Evolutionary conservation across 1,284 basidiomycete genomes (phyloP).

Genomic region (Lignosus rhinocerotis): DNA sequence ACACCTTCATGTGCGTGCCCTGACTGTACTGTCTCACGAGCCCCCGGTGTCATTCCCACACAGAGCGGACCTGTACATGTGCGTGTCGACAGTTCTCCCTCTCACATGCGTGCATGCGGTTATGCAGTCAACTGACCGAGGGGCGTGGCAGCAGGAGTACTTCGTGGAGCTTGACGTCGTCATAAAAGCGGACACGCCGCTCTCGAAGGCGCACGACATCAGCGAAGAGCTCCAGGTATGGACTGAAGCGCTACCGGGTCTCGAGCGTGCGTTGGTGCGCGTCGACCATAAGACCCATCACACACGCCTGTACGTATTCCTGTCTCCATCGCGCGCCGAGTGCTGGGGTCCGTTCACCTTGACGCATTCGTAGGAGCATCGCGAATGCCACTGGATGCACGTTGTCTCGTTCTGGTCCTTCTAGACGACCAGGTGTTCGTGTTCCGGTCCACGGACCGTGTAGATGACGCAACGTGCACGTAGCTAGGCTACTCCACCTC

Average conservation of each 20-base stretch:
- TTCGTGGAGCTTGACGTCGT: conserved; percentile 96
- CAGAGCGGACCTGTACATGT: conserved; percentile 57
- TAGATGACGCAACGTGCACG: not conserved
- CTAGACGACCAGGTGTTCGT: not conserved
- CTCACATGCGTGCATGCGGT: not conserved
- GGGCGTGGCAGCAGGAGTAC: conserved; percentile 49
- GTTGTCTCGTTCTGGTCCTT: too few relatives aligned
- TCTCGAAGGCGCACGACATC: conserved; percentile 94
- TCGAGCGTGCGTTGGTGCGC: conserved; percentile 91
- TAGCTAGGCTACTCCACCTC: not conserved
- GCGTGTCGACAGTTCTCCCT: not conserved
- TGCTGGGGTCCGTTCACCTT: not conserved
- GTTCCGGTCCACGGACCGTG: not conserved
- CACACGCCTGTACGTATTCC: conserved; percentile 62
- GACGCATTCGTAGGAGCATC: not conserved
- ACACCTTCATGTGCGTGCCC: not conserved
- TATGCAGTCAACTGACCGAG: not conserved
- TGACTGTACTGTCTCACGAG: too few relatives aligned
- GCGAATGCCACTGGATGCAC: not conserved
- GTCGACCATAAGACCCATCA: conserved; percentile 94
- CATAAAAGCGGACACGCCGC: conserved; percentile 84
- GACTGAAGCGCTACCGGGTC: conserved; percentile 88
- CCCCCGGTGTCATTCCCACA: not conserved
- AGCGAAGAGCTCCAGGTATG: conserved; percentile 92
- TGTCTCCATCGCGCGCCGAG: not conserved